These are phyloP conservation scores for Camellia sinensis DNA, from an alignment of 148 eudicot species.

Conservation along the genomic window DNA sequence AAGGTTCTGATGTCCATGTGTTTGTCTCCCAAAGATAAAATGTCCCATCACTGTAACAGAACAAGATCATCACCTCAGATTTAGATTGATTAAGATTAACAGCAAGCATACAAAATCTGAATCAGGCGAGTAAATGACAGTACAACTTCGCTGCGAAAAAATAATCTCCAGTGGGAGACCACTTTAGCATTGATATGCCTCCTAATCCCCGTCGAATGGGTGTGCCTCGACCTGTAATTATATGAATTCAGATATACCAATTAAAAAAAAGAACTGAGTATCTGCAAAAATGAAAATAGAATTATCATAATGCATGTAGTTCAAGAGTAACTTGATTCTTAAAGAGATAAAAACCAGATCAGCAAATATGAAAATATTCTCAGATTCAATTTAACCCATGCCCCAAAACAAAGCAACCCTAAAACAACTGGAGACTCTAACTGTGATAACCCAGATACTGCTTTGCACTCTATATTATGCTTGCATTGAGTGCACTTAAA, in stretches of 20 bases:
- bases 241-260: not conserved
- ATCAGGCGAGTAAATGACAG: constrained; percentile 16
- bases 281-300: not conserved
- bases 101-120: constrained; percentile 5
- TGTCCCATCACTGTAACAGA: constrained; percentile 80
- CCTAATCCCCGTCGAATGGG: constrained; percentile 96
- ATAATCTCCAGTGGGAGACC: constrained; percentile 97
- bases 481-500: too few relatives aligned
- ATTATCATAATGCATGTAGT: not conserved
- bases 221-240: constrained; percentile 64
- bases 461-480: too few relatives aligned
- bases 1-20: constrained; percentile 91
- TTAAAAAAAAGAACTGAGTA: constrained; percentile 7
- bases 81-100: not conserved
- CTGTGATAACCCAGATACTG: too few relatives aligned
- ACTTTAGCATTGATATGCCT: constrained; percentile 79
- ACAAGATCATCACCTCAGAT: constrained; percentile 2
- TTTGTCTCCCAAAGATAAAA: constrained; percentile 98
- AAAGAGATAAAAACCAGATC: not conserved
- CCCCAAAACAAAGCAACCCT: not conserved
- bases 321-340: too few relatives aligned
- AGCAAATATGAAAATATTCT: not conserved
- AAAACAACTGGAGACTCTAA: not conserved
- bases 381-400: not conserved
- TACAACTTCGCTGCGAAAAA: constrained; percentile 95